phyloP scores from a whole-genome alignment of 768 basidiomycete species.

The Rhodotorula sphaerocarpa region DNA sequence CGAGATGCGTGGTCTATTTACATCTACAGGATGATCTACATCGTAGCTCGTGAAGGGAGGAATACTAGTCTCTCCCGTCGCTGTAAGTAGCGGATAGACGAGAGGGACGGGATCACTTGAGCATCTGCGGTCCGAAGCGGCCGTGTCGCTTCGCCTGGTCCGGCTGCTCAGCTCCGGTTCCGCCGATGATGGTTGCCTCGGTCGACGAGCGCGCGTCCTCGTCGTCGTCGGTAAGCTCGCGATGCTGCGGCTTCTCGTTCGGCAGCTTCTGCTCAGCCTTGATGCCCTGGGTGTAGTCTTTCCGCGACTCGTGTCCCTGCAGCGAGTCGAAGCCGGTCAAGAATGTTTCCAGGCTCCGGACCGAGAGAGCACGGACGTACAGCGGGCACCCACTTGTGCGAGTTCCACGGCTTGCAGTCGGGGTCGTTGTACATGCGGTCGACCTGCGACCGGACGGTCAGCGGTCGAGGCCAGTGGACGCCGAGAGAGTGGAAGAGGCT shows the following conservation, averaged over 20 bases:
- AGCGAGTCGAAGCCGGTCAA: neutral
- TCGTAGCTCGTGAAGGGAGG: too few species aligned
- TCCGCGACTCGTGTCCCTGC: conserved; percentile 18
- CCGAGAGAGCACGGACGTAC: neutral
- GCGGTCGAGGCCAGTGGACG: conserved; percentile 43
- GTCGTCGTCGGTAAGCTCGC: conserved; percentile 31
- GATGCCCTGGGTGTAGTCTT: conserved; percentile 11
- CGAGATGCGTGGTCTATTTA: too few species aligned
- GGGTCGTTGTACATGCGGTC: conserved; percentile 47
- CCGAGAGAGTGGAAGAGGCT: neutral
- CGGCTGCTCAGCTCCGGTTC: neutral
- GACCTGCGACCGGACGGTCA: conserved; percentile 4
- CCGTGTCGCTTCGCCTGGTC: too few species aligned
- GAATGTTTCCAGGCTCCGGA: neutral
- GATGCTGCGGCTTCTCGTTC: conserved; percentile 20
- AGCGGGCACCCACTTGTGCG: conserved; percentile 51
- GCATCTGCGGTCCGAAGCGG: too few species aligned
- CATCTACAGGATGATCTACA: too few species aligned
- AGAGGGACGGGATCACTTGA: too few species aligned
- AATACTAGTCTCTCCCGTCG: too few species aligned
- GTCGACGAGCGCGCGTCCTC: conserved; percentile 1
- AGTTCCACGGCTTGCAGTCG: conserved; percentile 60
- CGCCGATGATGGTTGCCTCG: conserved; percentile 12
- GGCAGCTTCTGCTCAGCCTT: conserved; percentile 17
- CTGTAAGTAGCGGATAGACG: too few species aligned